Percentiles rank a stretch among this genome's conserved stretches.
phyloP scores from a whole-genome alignment of 108 stramenopile species.

The Cyclotella cryptica region DNA sequence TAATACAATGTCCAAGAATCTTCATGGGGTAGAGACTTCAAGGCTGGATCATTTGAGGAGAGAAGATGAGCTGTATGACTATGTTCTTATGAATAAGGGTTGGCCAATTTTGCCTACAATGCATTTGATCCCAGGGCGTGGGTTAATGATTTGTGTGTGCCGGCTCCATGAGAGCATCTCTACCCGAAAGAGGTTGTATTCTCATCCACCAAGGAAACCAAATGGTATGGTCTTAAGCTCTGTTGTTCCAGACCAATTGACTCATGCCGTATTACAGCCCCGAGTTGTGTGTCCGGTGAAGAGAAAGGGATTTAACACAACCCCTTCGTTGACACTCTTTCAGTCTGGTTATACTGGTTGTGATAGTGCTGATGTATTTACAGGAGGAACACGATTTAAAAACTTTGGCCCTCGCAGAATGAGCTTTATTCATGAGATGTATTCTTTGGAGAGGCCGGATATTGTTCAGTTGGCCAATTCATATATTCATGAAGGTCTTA shows the following conservation, averaged over 20 bases:
- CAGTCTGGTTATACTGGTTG: not conserved
- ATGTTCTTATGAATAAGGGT: constrained; percentile 11
- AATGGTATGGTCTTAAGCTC: not conserved
- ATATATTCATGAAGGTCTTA: not conserved
- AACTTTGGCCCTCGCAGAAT: not conserved
- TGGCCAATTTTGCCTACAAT: constrained; percentile 11
- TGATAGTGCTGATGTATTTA: not conserved
- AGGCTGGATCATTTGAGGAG: constrained; percentile 1
- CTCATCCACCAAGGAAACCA: constrained; percentile 9
- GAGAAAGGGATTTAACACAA: not conserved
- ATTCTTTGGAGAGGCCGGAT: not conserved
- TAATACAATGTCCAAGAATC: no score
- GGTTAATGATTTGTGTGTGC: constrained; percentile 10
- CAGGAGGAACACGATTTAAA: not conserved
- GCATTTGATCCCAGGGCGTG: not conserved
- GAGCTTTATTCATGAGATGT: not conserved
- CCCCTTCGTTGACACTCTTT: not conserved
- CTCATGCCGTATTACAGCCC: not conserved
- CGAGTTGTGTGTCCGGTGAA: not conserved
- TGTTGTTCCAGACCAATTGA: not conserved
- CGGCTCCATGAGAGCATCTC: not conserved
- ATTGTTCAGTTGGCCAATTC: not conserved
- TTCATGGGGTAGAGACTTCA: not conserved
- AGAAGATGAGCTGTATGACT: not conserved
- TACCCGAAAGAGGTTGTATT: constrained; percentile 1